phyloP scores from a whole-genome alignment of 352 stramenopile genomes.

The Phytophthora boehmeriae region DNA sequence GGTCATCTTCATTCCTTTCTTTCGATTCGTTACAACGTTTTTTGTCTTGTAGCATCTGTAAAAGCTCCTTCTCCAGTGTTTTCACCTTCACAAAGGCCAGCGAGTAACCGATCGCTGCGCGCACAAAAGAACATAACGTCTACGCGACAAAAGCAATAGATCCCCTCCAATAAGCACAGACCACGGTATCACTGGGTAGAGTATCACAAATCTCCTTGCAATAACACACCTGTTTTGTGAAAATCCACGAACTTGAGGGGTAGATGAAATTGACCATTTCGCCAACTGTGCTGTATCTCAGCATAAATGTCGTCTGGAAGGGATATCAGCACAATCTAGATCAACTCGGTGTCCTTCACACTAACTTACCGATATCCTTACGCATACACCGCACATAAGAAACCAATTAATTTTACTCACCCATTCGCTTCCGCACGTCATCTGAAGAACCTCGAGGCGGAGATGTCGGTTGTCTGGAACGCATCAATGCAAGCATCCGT shows the following conservation, averaged over 20 bases:
- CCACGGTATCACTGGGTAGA: background rate
- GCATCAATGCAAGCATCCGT: background rate
- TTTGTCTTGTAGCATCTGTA: slow-evolving; percentile 33
- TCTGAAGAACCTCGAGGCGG: slow-evolving; percentile 32
- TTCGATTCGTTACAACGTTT: slow-evolving; percentile 26
- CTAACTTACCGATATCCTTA: too few species aligned
- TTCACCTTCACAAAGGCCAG: slow-evolving; percentile 67
- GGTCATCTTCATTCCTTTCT: slow-evolving; percentile 28
- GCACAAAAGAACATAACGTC: slow-evolving; percentile 83
- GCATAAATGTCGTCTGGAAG: slow-evolving; percentile 63
- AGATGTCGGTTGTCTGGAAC: slow-evolving; percentile 13
- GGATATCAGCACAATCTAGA: background rate
- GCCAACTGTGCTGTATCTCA: slow-evolving; percentile 65
- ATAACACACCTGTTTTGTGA: slow-evolving; percentile 49
- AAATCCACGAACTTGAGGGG: slow-evolving; percentile 76
- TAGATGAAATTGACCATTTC: slow-evolving; percentile 53
- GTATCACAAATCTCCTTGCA: background rate
- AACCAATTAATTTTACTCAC: slow-evolving; percentile 9
- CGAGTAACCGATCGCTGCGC: slow-evolving; percentile 67
- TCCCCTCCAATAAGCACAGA: background rate
- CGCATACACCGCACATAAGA: too few species aligned
- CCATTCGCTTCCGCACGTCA: slow-evolving; percentile 55
- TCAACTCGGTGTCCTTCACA: background rate
- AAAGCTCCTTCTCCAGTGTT: slow-evolving; percentile 49
- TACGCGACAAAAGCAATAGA: slow-evolving; percentile 6